phyloP scores from a whole-genome alignment of 2,329 filamentous ascomycete species.

The Aplosporella prunicola region DNA sequence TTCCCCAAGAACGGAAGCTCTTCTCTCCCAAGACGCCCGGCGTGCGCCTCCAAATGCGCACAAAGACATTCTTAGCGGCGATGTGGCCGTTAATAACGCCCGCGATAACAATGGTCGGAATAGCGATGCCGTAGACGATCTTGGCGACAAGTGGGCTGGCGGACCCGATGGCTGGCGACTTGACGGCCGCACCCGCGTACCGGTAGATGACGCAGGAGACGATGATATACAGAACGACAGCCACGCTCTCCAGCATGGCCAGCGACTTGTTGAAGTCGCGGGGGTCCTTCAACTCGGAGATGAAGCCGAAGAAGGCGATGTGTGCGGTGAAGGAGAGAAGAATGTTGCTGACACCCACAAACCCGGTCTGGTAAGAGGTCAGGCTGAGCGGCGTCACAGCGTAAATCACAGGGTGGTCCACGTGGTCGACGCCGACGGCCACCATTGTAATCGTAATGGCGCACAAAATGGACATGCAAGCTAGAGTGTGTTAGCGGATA shows the following conservation, averaged over 20 bases:
- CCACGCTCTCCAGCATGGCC: constrained; percentile 44
- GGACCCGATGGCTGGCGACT: constrained; percentile 41
- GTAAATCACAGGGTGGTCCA: too few species aligned
- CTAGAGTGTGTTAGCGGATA: too few species aligned
- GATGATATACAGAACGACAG: constrained; percentile 51
- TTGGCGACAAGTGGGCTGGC: constrained; percentile 39
- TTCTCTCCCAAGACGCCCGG: constrained; percentile 40
- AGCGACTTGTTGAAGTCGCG: constrained; percentile 53
- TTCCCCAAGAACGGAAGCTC: constrained; percentile 38
- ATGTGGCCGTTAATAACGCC: constrained; percentile 43
- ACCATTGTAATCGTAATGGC: constrained; percentile 61
- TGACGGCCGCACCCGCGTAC: constrained; percentile 40
- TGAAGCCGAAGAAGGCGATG: constrained; percentile 58
- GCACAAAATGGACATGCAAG: constrained; percentile 46
- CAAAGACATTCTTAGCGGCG: constrained; percentile 44
- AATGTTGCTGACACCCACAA: constrained; percentile 44
- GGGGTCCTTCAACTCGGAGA: constrained; percentile 54
- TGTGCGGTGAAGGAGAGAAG: constrained; percentile 59
- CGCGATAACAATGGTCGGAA: constrained; percentile 43
- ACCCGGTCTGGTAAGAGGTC: constrained; percentile 19
- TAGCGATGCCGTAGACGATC: constrained; percentile 42
- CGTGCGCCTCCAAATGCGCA: constrained; percentile 40
- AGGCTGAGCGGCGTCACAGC: constrained; percentile 18
- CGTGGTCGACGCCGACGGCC: constrained; percentile 45
- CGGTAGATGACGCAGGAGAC: constrained; percentile 43